Evolutionary conservation across 2,329 filamentous ascomycete species (phyloP), one percentile per base, ranked within the genome.

Genomic region (Albophoma yamanashiensis): DNA sequence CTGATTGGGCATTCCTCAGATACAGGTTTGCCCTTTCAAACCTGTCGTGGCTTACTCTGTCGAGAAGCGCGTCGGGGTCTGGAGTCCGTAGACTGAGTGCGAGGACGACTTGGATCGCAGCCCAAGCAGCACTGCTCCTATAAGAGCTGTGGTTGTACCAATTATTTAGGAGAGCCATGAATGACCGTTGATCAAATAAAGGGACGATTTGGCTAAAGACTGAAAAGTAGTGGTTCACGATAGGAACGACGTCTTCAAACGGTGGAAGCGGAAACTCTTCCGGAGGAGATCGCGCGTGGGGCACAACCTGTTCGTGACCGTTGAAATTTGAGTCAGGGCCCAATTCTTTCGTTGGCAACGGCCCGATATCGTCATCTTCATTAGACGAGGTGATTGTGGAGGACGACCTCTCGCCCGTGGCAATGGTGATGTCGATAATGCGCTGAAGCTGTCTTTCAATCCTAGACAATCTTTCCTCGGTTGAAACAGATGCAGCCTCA

Each of bases 41-140:
- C 3, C 66, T 64, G 14, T 64, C 61, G 1, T 63, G 47, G 9
- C 64, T 64, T 0, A 62, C 59, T 11, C 52, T 42, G 27, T 60
- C 57, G 3, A 59, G 31, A 8, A 57, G 34, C 11, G 57, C 57
- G 8, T 58, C 57, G 3, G 58, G 58, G 17, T 27, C 62, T 0
- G 67, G 65, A 3, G 67, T 67, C 11, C 71, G 68, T 47, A 73
- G 71, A 1, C 71, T 72, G 5, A 77, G 65, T 4, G 75, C 74
- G 47, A 76, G 63, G 31, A 75, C 73, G 39, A 74, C 69, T 12
- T 76, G 74, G 22, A 78, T 73, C 15, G 73, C 70, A 0, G 74
- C 75, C 71, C 74, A 76, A 1, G 64, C 63, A 1, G 67, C 69
- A 55, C 64, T 66, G 25, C 68, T 64, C 3, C 68, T 60, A 1